Base-by-base conservation (phyloP, 2,329 filamentous ascomycete species). In the Exserohilum rostratum region DNA sequence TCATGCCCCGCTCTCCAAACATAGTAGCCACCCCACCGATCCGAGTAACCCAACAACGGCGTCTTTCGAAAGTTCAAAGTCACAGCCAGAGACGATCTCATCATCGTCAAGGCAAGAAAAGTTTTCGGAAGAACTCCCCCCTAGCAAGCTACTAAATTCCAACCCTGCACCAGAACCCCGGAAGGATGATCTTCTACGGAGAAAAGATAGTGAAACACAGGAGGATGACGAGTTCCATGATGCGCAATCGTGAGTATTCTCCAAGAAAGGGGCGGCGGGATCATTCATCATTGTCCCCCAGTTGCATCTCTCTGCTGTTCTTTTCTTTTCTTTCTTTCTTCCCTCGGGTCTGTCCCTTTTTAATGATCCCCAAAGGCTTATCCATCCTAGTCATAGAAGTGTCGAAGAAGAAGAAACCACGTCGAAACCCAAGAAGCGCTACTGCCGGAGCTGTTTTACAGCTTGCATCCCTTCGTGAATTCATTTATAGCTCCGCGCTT, bases 221-320 rank as follows among this genome's bases (percentile, higher is more conserved):
- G 73, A 75, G 35, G 73, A 78, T 27, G 79, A 82, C 34, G 75
- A 77, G 37, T 82, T 82, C 53, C 73, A 79, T 43, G 80, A 82
- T 68, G 80, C 80, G 6, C 75, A 79, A 45, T 72, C 73, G 47
- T 76, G 53, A 55, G 53, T 55, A 37, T 25, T 40, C 13, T 45
- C 29, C 30, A 30, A 31, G 37, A 40, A n/a, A n/a, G n/a, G n/a
- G n/a, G n/a, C n/a, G n/a, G n/a, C n/a, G n/a, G n/a, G 27, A 22
- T 17, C 30, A 17, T 13, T 25, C 17, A 15, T 22, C 27, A 13
- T 33, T n/a, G n/a, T n/a, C n/a, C 39, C 6, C 25, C 38, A 18
- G 22, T 42, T 25, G 18, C 35, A 29, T 42, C 3, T n/a, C n/a
- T 39, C 25, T 42, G 10, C 15, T 35, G 15, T 35, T 5, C 31